Percentiles rank a stretch among this genome's conserved stretches.
These are phyloP conservation scores for Caryopteris hybrid DNA, from an alignment of 305 asterid species.

Conservation along the genomic window DNA sequence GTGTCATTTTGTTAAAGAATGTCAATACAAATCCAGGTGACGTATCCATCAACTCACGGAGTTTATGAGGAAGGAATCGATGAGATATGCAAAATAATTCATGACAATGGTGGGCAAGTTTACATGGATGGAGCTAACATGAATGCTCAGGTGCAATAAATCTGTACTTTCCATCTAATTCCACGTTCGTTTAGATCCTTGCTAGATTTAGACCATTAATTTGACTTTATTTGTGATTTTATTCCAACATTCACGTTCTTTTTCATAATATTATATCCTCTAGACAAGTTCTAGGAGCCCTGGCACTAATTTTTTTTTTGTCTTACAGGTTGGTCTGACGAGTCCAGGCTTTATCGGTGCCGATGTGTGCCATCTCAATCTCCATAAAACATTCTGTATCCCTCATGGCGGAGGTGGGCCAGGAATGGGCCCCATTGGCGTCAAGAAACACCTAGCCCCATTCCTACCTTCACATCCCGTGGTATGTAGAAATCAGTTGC, in stretches of 20 bases:
- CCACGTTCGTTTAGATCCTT: too few species aligned
- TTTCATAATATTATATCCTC: too few species aligned
- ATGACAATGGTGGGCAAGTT: constrained; percentile 95
- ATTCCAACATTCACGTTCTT: too few species aligned
- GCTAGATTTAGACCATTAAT: too few species aligned
- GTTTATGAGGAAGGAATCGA: constrained; percentile 97
- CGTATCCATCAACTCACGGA: constrained; percentile 99
- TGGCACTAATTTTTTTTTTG: too few species aligned
- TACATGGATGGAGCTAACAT: constrained; percentile 99
- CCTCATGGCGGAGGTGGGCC: constrained; percentile 99
- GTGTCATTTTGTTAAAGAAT: too few species aligned
- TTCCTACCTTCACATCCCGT: constrained; percentile 92
- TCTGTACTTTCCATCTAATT: too few species aligned
- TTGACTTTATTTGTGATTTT: too few species aligned
- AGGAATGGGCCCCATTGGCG: constrained; percentile 98
- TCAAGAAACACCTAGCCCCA: constrained; percentile 91
- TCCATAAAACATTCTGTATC: constrained; percentile 92
- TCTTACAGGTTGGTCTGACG: constrained; percentile 92
- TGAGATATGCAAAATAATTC: constrained; percentile 90
- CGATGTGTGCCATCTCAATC: constrained; percentile 97
- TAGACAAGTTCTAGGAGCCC: too few species aligned
- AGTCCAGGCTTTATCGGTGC: constrained; percentile 98
- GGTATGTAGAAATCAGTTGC: too few species aligned
- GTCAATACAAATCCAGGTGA: too few species aligned
- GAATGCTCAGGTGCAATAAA: constrained; percentile 99